Conservation (phyloP, 176 grass and related monocot genomes). For the Paspalum vaginatum region DNA sequence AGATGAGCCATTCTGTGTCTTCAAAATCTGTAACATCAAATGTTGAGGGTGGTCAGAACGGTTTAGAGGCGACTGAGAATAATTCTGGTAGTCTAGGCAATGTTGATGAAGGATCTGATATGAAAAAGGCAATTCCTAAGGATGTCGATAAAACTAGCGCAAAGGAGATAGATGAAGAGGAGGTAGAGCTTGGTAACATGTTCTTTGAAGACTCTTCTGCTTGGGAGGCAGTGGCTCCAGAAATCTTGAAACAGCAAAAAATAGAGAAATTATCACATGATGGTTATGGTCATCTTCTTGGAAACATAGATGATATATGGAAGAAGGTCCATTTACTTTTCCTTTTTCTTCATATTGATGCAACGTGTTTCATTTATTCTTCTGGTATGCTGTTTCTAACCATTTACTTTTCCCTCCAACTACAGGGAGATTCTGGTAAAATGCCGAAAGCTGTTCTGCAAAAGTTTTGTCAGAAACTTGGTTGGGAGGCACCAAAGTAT, state of each 20-base stretch:
- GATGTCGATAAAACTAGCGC: slow-evolving; percentile 39
- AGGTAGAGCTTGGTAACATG: slow-evolving; percentile 76
- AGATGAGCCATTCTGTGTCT: slow-evolving; percentile 26
- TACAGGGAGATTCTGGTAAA: slow-evolving; percentile 77
- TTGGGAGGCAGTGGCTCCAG: slow-evolving; percentile 54
- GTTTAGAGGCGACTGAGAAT: slow-evolving; percentile 34
- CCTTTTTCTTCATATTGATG: slow-evolving; percentile 4
- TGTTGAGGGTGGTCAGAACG: slow-evolving; percentile 27
- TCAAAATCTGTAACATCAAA: slow-evolving; percentile 42
- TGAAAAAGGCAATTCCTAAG: slow-evolving; percentile 41
- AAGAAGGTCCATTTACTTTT: slow-evolving; percentile 66
- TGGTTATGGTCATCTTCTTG: slow-evolving; percentile 71
- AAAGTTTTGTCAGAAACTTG: slow-evolving; percentile 89
- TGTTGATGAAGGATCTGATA: slow-evolving; percentile 48
- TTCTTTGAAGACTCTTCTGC: slow-evolving; percentile 82
- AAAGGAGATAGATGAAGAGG: slow-evolving; percentile 66
- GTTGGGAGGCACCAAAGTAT: slow-evolving; percentile 92
- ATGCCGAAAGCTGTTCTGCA: slow-evolving; percentile 84
- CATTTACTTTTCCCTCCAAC: slow-evolving; percentile 20
- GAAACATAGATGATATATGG: slow-evolving; percentile 96
- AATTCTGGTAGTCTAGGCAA: slow-evolving; percentile 41
- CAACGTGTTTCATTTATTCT: slow-evolving; percentile 34
- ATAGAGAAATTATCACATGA: slow-evolving; percentile 67
- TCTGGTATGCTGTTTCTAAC: slow-evolving; percentile 21
- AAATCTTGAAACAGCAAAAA: slow-evolving; percentile 62